A percentile compares a stretch with the other conserved stretches of the same genome.
phyloP scores from a whole-genome alignment of 306 rosid species.

The Fragaria iinumae region DNA sequence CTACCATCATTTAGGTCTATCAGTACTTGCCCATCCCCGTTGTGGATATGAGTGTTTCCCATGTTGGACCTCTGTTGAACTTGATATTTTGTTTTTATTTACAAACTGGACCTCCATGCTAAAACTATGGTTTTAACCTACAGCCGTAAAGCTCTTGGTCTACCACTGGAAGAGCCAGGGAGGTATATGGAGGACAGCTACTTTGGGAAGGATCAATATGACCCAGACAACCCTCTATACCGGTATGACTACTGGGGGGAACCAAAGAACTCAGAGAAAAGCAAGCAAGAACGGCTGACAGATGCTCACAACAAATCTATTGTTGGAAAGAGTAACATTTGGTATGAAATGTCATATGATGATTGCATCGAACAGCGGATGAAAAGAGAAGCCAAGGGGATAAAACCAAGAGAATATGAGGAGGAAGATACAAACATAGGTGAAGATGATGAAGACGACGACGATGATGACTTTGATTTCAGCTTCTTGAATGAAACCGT shows the following conservation, averaged over 20 bases:
- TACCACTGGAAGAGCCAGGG: conserved; percentile 97
- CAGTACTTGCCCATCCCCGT: neutral
- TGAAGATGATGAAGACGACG: conserved; percentile 29
- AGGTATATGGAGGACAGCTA: conserved; percentile 69
- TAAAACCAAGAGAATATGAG: conserved; percentile 16
- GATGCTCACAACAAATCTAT: conserved; percentile 85
- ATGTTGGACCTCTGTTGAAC: neutral
- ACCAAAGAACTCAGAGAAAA: conserved; percentile 93
- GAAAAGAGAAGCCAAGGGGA: conserved; percentile 54
- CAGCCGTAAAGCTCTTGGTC: conserved; percentile 82
- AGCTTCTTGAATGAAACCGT: conserved; percentile 43
- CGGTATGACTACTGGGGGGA: conserved; percentile 97
- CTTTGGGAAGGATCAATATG: conserved; percentile 74
- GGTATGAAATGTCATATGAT: conserved; percentile 80
- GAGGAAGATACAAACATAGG: conserved; percentile 26
- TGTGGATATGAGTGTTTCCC: neutral
- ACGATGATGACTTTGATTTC: conserved; percentile 62
- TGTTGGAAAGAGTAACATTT: conserved; percentile 64
- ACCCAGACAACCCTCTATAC: conserved; percentile 75
- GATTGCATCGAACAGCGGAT: conserved; percentile 54
- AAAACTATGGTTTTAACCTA: conserved; percentile 3
- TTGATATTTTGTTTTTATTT: neutral
- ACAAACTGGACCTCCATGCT: neutral
- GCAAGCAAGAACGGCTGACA: conserved; percentile 66
- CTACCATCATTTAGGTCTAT: neutral